Base-by-base conservation (phyloP, 768 basidiomycete species). In the Lentinus tigrinus region DNA sequence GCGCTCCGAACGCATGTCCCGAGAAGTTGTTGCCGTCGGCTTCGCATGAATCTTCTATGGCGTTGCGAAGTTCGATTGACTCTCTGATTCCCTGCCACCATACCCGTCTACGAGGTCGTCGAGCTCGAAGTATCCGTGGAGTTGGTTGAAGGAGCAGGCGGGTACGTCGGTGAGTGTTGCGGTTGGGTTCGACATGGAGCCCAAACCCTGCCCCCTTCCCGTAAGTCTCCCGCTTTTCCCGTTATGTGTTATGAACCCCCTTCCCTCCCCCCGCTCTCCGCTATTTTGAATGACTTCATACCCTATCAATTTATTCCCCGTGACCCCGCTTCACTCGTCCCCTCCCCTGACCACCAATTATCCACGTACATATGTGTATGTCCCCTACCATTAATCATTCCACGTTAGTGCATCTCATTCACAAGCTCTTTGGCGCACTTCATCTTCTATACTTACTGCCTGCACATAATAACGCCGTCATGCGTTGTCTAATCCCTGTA, bases 101-200 rank as follows among this genome's bases (percentile, higher is more conserved):
- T 48, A 64, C 8, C 52, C 54, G 24, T 40, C 65, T 26, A 54
- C 60, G 24, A 64, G 39, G 27, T 53, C 50, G 56, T 60, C 48
- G 48, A 63, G 37, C 5, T 46, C 43, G 57, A 60, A 42, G 62
- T 64, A 53, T 14, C 68, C 64, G 47, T 70, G 51, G 55, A 50
- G 40, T 61, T 55, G 42, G 14, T 61, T 14, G 64, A 60, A 71
- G 38, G 70, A 70, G 59, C 70, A 68, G 53, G 61, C 60, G 26
- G 78, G 75, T 4, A 80, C 76, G 37, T 72, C 87, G 21, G 81
- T 82, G 21, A 80, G 81, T 16, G 76, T 82, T 47, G 85, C 92
- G 23, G 89, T 67, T 94, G 19, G 89, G 91, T 21, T 75, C 80
- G 23, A 73, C 87, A 58, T 87, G 84, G 85, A 73, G 73, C 56